phyloP scores from a whole-genome alignment of 805 yeast species.

The Metschnikowia similis region DNA sequence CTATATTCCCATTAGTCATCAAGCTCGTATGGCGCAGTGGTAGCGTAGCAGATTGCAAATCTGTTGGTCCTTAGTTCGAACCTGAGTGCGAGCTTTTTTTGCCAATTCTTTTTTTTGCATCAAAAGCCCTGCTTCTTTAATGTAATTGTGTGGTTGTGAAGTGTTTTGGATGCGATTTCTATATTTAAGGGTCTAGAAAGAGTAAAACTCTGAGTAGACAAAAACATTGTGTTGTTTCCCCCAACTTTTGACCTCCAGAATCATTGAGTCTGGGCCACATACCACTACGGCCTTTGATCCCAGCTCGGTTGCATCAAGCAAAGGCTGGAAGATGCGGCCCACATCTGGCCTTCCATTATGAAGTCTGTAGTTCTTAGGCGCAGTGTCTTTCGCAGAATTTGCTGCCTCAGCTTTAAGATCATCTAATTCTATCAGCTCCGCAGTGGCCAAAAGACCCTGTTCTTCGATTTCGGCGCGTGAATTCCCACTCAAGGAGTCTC shows the following conservation, averaged over 20 bases:
- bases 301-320: constrained; percentile 25
- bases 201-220: constrained; percentile 37
- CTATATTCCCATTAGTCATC: too few relatives aligned
- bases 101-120: neutral
- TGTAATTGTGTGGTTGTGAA: too few relatives aligned
- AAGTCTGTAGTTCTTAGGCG: neutral
- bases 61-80: constrained; percentile 97
- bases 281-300: constrained; percentile 50
- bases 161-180: too few relatives aligned
- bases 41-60: constrained; percentile 99
- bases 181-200: constrained; percentile 1
- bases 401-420: neutral
- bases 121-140: neutral
- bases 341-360: constrained; percentile 44
- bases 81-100: constrained; percentile 77
- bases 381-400: constrained; percentile 13
- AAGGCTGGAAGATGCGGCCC: constrained; percentile 24
- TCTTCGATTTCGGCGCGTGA: constrained; percentile 11
- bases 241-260: constrained; percentile 36
- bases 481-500: neutral
- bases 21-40: constrained; percentile 90
- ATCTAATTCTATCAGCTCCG: constrained; percentile 15
- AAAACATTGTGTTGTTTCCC: constrained; percentile 33
- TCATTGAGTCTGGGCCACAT: constrained; percentile 53
- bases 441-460: constrained; percentile 18